Conservation (phyloP, 257 asterid species). For the Forsythia viridissima region DNA sequence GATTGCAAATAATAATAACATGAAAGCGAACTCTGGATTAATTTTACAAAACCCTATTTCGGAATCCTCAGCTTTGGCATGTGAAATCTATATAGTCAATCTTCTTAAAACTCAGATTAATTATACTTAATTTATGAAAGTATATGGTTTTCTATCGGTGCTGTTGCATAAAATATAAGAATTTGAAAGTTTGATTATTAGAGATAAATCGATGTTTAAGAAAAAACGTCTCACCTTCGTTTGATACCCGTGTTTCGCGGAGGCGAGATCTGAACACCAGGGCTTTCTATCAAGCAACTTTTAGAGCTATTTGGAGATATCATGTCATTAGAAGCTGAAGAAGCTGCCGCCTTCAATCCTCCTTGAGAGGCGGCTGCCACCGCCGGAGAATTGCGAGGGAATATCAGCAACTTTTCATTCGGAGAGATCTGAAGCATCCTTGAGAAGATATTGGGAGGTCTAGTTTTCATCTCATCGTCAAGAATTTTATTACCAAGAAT, state of each 20-base stretch:
- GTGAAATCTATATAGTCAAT: conserved; percentile 24
- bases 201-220: conserved; percentile 4
- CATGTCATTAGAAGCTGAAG: conserved; percentile 31
- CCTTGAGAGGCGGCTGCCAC: conserved; percentile 22
- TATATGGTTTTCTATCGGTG: conserved; percentile 6
- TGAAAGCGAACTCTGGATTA: conserved; percentile 10
- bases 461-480: conserved; percentile 38
- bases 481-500: conserved; percentile 13
- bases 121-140: background rate
- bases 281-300: conserved; percentile 47
- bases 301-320: conserved; percentile 41
- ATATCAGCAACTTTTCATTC: conserved; percentile 32
- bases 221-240: conserved; percentile 61
- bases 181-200: background rate
- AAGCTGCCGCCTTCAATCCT: conserved; percentile 21
- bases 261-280: conserved; percentile 78
- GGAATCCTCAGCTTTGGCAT: conserved; percentile 27
- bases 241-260: conserved; percentile 94
- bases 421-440: conserved; percentile 87
- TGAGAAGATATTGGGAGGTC: conserved; percentile 56
- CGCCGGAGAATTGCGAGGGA: conserved; percentile 35
- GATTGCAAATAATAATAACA: conserved; percentile 14
- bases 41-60: conserved; percentile 22
- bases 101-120: background rate
- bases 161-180: conserved; percentile 31